These are phyloP conservation scores for Solanum tarijense DNA, from an alignment of 257 asterid species.

Conservation along the genomic window DNA sequence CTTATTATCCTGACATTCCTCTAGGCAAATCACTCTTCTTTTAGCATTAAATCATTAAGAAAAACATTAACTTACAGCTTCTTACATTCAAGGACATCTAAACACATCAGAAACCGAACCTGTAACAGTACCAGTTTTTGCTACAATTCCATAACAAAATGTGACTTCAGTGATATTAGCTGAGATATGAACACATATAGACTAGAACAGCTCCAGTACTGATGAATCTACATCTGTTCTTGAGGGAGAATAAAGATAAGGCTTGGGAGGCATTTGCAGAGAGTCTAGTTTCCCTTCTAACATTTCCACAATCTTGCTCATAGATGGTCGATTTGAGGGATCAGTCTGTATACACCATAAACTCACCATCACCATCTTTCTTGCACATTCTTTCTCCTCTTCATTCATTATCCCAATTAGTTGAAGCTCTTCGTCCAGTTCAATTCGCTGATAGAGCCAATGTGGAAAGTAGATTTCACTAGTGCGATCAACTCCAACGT, in stretches of 20 bases:
- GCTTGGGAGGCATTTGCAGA: conserved; percentile 23
- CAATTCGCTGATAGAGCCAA: conserved; percentile 14
- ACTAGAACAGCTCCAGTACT: no score
- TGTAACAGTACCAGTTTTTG: no score
- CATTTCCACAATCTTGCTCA: conserved; percentile 25
- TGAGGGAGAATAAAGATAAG: conserved; percentile 5
- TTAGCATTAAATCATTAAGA: no score
- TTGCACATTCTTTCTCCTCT: conserved; percentile 3
- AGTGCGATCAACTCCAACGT: not conserved
- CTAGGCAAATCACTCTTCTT: no score
- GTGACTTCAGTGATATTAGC: no score
- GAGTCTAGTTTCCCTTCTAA: conserved; percentile 15
- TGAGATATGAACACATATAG: no score
- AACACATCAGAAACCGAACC: no score
- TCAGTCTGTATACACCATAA: conserved; percentile 33
- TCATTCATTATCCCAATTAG: not conserved
- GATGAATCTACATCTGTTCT: not conserved
- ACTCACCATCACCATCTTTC: conserved; percentile 24
- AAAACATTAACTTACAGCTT: no score
- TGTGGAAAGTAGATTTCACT: conserved; percentile 18
- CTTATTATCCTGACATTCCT: no score
- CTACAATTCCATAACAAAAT: no score
- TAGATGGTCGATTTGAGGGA: conserved; percentile 18
- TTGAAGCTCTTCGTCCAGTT: not conserved
- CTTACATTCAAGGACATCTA: no score